Base-by-base conservation (phyloP, 257 asterid species). In the Fraxinus pennsylvanica region DNA sequence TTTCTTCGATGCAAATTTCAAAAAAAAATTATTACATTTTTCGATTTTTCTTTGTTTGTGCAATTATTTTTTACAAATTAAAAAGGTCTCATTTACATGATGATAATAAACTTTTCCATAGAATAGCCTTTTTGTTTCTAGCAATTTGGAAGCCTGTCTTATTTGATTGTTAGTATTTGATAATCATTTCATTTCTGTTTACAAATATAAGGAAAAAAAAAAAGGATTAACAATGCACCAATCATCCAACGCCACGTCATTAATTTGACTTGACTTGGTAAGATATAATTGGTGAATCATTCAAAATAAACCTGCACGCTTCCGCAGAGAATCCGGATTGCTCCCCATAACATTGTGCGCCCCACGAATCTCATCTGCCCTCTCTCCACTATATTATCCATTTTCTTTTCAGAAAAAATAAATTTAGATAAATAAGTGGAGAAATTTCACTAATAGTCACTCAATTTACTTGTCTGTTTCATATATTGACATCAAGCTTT, bases 291-390 rank as follows among this genome's bases (percentile, higher is more conserved):
- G 75, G 81, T 33, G 41, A 50, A 54, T 35, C 14, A 12, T 21
- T 1, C 59, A n/a, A 30, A 6, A n/a, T 65, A n/a, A 63, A 4
- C 41, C 65, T 73, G 68, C 35, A 47, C 25, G 2, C 61, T 63
- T 9, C 63, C 79, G 15, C 30, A 76, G 73, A 10, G 43, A 21
- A 68, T 7, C 9, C 21, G 13, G 29, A 59, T 25, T 47, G 61
- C 41, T 22, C 61, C 32, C 13, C 35, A 12, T 10, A 17, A 68
- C 59, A 45, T 59, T 83, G 78, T 76, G 85, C 85, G 67, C 83
- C 85, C 87, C 87, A 78, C 74, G 72, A 78, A 85, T 80, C 85
- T 72, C 80, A 82, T 78, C 83, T 70, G 29, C 83, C 27, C 1
- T 5, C 32, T 76, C 33, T 38, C 22, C 7, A 19, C 22, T 59